phyloP scores from a whole-genome alignment of 169 alveolate species.

The Plasmodium vivax region DNA sequence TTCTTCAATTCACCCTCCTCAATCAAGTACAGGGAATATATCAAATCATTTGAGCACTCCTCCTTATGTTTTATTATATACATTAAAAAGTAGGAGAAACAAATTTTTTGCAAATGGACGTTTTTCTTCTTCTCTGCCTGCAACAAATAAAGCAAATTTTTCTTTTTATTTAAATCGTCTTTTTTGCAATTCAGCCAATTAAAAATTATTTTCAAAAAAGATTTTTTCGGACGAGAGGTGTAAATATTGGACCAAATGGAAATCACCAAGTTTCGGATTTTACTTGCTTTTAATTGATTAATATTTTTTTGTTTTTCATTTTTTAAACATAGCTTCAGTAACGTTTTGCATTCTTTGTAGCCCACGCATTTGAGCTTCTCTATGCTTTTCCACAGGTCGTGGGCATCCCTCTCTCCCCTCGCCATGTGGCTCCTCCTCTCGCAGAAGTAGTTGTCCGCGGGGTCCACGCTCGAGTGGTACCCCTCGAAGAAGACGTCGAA shows the following conservation, averaged over 20 bases:
- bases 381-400: slow-evolving; percentile 5
- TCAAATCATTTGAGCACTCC: slow-evolving; percentile 57
- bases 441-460: slow-evolving; percentile 21
- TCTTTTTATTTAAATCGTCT: slow-evolving; percentile 35
- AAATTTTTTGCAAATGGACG: slow-evolving; percentile 4
- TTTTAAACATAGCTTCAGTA: slow-evolving; percentile 35
- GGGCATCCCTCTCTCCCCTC: not conserved
- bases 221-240: slow-evolving; percentile 48
- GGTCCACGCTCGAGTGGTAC: slow-evolving; percentile 23
- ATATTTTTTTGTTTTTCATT: slow-evolving; percentile 35
- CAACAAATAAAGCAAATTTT: slow-evolving; percentile 31
- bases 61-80: slow-evolving; percentile 50
- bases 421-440: not conserved
- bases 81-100: slow-evolving; percentile 33
- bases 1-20: slow-evolving; percentile 19
- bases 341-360: slow-evolving; percentile 48
- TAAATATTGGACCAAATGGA: slow-evolving; percentile 53
- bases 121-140: slow-evolving; percentile 30
- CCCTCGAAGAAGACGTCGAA: slow-evolving; percentile 43
- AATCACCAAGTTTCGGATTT: slow-evolving; percentile 25
- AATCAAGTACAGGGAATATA: slow-evolving; percentile 33
- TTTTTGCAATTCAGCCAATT: slow-evolving; percentile 61
- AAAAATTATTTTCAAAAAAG: slow-evolving; percentile 24
- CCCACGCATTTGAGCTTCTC: slow-evolving; percentile 36
- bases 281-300: not conserved